Evolutionary conservation across 2,329 filamentous ascomycete genomes (phyloP), one percentile per base, ranked within the genome.

Genomic region (Cladosporium colombiae): DNA sequence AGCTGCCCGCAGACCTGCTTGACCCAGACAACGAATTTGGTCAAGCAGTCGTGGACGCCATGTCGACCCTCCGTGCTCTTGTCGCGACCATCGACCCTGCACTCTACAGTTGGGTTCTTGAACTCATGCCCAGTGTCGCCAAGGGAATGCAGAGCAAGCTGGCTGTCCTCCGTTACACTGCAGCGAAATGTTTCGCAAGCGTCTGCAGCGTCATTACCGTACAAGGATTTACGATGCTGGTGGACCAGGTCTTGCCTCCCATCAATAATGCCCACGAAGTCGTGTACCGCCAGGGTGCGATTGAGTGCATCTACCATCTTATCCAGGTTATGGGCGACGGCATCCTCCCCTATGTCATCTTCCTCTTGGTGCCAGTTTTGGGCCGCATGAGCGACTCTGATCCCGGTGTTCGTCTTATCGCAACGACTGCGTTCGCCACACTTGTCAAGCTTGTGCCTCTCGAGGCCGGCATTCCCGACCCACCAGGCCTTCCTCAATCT

Each of bases 381-480:
- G 95, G 95, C 63, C 89, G 95, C 53, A 99, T 99, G 95, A 98
- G 95, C 75, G 95, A 99, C 77, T 96, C 94, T 0, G 94, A 99
- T 76, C 94, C 96, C 69, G 95, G 98, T 75, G 91, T 99, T 63
- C 90, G 95, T 63, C 85, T 98, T 7, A 90, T 99, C 64, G 93
- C 95, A 4, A 99, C 95, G 0, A 99, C 95, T 0, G 96, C 95
- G 1, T 99, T 99, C 75, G 95, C 95, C 2, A 98, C 95, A 0
- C 83, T 99, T 8, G 95, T 99, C 71, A 99, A 99, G 80, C 87
- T 99, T 59, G 95, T 99, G 62, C 95, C 95, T 14, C 86, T 99
- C 16, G 95, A 99, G 79, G 95, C 95, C 56, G 95, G 96, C 71
- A 99, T 99, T 70, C 94, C 95, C 1, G 95, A 99, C 74, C 95